Evolutionary conservation across 164 flowering plant genomes (phyloP), one percentile per base, ranked within the genome.

Genomic region (Tinospora cordifolia): DNA sequence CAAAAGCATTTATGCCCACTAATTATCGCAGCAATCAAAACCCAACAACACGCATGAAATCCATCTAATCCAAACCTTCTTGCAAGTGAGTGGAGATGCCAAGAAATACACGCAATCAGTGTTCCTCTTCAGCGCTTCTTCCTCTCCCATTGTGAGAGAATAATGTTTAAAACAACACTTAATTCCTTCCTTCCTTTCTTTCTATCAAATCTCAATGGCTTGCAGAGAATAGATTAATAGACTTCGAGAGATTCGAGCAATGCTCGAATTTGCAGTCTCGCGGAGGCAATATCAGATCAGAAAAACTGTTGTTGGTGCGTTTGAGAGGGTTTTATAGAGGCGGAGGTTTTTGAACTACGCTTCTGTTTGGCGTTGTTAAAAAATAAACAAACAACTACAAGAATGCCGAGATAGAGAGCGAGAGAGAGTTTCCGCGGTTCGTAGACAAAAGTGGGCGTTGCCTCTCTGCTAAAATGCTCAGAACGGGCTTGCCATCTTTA

Each of bases 51-150:
- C 2, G 25, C 11, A 25, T 25, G 39, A 51, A 30, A 59, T 1
- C 5, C 11, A 10, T 7, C 15, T 40, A 44, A 54, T 4, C 34
- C 69, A 22, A 69, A 87, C 97, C 93, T 90, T 90, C 75, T 84
- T 86, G 87, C 97, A 90, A 41, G 97, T 90, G 78, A 90, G 86
- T n/a, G 93, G 97, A n/a, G 97, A 87, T 3, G 97, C 97, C 67
- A 89, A 46, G 82, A 89, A 90, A 69, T 87, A 90, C 60, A 90
- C 87, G 81, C 97, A 90, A 75, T 90, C 97, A 8, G 97, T 90
- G 77, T 79, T 82, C 1, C 88, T 73, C 68, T 87, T 88, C 72
- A 36, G 83, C 63, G 76, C 64, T 22, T 85, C 89, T 3, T 86
- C 88, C 30, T 86, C 88, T 25, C 84, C 92, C 90, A 86, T 85